A percentile compares a stretch with the other conserved stretches of the same genome.
phyloP scores from a whole-genome alignment of 257 asterid species.

The Sherardia arvensis region DNA sequence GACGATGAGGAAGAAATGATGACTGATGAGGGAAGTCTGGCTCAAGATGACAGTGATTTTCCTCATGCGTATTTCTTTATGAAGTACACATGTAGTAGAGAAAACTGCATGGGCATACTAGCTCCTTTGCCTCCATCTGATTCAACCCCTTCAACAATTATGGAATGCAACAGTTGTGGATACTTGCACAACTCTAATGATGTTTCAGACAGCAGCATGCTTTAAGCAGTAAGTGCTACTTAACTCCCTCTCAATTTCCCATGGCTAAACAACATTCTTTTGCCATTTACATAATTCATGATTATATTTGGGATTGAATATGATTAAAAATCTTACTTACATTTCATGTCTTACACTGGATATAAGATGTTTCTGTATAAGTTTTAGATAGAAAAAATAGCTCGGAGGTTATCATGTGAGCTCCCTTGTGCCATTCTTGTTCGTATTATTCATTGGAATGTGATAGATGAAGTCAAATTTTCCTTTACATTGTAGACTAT shows the following conservation, averaged over 20 bases:
- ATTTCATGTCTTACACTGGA: not conserved
- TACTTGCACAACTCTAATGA: conserved; percentile 41
- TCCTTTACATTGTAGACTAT: not conserved
- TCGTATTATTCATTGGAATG: not conserved
- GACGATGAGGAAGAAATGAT: conserved; percentile 33
- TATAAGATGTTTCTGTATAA: not conserved
- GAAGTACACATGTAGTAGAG: conserved; percentile 66
- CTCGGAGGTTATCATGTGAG: not conserved
- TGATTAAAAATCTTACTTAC: not conserved
- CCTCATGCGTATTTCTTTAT: conserved; percentile 87
- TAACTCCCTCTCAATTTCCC: not conserved
- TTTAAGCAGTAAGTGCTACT: conserved; percentile 4
- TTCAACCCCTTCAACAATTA: conserved; percentile 28
- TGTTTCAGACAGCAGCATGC: conserved; percentile 15
- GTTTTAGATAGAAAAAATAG: not conserved
- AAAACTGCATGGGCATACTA: conserved; percentile 83
- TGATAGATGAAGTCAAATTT: not conserved
- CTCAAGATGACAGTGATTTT: conserved; percentile 36
- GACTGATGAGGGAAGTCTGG: conserved; percentile 21
- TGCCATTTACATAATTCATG: not conserved
- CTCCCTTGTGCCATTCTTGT: not conserved
- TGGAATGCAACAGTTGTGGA: conserved; percentile 94
- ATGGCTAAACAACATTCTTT: not conserved
- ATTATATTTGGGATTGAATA: not conserved
- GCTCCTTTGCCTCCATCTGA: conserved; percentile 68